Evolutionary conservation across 2,329 filamentous ascomycete genomes (phyloP).

Genomic region (Pyricularia sp.): DNA sequence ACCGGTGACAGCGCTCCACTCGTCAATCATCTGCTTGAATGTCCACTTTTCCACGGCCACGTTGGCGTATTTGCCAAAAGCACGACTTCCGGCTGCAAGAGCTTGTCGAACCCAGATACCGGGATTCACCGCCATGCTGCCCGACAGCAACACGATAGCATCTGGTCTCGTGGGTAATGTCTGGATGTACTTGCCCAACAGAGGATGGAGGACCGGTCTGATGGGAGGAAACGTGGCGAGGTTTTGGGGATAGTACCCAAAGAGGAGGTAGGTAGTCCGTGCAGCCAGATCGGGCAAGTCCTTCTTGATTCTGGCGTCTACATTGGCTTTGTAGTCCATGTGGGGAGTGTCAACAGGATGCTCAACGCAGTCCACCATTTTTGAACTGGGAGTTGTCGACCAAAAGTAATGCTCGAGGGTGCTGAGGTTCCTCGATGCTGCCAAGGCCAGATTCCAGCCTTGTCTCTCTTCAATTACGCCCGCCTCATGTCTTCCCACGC

Average conservation of each 20-base stretch:
- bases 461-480: conserved; percentile 26
- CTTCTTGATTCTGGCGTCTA: conserved; percentile 29
- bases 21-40: conserved; percentile 14
- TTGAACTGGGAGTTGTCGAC: conserved; percentile 27
- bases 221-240: conserved; percentile 9
- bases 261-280: conserved; percentile 27
- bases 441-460: conserved; percentile 28
- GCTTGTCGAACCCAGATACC: conserved; percentile 16
- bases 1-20: conserved; percentile 15
- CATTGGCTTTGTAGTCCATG: conserved; percentile 27
- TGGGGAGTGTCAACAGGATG: conserved; percentile 19
- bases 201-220: conserved; percentile 3
- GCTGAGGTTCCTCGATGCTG: conserved; percentile 19
- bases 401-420: conserved; percentile 32
- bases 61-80: conserved; percentile 14
- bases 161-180: conserved; percentile 12
- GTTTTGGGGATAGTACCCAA: conserved; percentile 21
- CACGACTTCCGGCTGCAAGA: conserved; percentile 9
- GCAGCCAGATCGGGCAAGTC: conserved; percentile 13
- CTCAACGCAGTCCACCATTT: conserved; percentile 18
- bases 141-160: conserved; percentile 14
- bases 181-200: conserved; percentile 11
- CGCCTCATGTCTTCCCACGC: conserved; percentile 15
- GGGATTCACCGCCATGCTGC: conserved; percentile 14
- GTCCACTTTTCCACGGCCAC: conserved; percentile 16